Conservation (phyloP, 129 eudicot species). For the Artemisia tridentata region DNA sequence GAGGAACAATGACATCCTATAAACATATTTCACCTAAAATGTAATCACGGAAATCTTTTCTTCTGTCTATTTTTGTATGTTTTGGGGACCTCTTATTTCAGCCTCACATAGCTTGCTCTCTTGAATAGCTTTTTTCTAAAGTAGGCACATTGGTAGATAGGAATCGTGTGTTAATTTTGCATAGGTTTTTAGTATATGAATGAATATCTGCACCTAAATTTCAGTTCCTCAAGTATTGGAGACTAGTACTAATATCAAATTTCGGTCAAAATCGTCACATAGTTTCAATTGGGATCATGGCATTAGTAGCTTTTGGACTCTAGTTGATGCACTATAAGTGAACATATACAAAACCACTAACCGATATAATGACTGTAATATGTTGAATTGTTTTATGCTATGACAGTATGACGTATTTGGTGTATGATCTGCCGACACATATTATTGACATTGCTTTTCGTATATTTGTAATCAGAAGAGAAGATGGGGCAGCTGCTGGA, state of each 20-base stretch:
- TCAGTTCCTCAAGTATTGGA: conserved; percentile 5
- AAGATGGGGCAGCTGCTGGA: conserved; percentile 96
- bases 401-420: too few relatives aligned
- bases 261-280: background rate
- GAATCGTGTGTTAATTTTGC: background rate
- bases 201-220: conserved; percentile 11
- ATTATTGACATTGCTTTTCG: conserved; percentile 22
- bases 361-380: background rate
- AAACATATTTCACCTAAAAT: background rate
- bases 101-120: conserved; percentile 9
- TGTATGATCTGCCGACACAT: background rate
- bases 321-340: background rate
- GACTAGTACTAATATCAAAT: background rate
- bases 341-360: background rate
- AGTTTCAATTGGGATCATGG: background rate
- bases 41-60: background rate
- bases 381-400: background rate
- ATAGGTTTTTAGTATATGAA: background rate
- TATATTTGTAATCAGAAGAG: conserved; percentile 56
- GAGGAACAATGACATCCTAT: conserved; percentile 10
- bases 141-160: conserved; percentile 4
- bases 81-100: background rate
- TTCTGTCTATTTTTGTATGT: background rate
- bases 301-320: background rate
- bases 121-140: conserved; percentile 1